A percentile compares a stretch with the other conserved stretches of the same genome.
These are phyloP conservation scores for Carpinus fangiana DNA, from an alignment of 306 rosid species.

Conservation along the genomic window DNA sequence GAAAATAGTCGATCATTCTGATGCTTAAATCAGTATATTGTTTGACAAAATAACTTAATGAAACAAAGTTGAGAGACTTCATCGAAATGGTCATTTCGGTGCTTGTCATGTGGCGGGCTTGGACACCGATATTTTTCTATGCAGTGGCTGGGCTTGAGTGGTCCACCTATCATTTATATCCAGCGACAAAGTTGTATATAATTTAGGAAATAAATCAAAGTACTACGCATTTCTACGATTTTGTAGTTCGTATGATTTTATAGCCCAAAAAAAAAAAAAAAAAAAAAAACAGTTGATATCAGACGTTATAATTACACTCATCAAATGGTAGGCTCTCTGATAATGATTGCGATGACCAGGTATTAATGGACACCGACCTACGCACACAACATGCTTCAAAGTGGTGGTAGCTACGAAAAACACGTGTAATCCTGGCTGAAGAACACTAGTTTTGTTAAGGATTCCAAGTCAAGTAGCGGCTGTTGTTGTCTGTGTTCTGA, in stretches of 20 bases:
- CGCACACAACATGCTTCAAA: conserved; percentile 15
- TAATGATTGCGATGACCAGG: conserved; percentile 13
- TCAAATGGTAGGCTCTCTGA: conserved; percentile 2
- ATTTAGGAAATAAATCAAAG: not conserved
- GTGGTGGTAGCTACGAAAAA: conserved; percentile 34
- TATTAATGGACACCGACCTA: conserved; percentile 25
- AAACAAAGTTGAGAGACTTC: no score
- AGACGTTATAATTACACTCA: conserved; percentile 1
- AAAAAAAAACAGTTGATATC: conserved; percentile 31
- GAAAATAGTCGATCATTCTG: no score
- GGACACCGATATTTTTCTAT: no score
- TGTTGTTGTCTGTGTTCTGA: conserved; percentile 12
- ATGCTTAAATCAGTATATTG: no score
- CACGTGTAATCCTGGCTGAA: conserved; percentile 36
- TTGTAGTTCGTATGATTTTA: not conserved
- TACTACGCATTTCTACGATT: not conserved
- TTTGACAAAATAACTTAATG: no score
- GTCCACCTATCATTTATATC: no score
- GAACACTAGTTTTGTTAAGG: conserved; percentile 22
- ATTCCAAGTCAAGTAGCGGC: conserved; percentile 31
- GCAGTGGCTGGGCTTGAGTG: no score
- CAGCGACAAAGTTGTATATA: no score
- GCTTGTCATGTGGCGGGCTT: no score
- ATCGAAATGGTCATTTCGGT: no score
- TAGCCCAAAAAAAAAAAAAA: not conserved